These are phyloP conservation scores for Trichoderma sp. DNA, from an alignment of 2,329 filamentous ascomycete genomes.

Conservation along the genomic window DNA sequence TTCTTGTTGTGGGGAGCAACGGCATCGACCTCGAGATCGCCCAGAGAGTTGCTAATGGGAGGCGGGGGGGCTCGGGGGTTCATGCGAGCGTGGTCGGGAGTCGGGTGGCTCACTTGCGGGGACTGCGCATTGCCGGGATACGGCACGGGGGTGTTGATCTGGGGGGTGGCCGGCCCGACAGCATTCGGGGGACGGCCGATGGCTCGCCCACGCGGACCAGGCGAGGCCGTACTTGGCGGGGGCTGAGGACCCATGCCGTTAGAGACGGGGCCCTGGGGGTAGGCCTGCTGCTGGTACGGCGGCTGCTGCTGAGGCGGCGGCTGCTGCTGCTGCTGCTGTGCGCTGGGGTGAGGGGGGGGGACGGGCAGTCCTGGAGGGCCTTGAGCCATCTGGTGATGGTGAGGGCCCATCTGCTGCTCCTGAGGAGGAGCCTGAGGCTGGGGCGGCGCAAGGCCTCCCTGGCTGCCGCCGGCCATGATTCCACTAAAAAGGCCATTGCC, in stretches of 20 bases:
- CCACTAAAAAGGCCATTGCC: slow-evolving; percentile 91
- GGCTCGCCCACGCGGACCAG: slow-evolving; percentile 74
- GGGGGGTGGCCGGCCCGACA: slow-evolving; percentile 76
- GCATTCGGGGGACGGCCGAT: slow-evolving; percentile 62
- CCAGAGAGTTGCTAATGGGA: slow-evolving; percentile 62
- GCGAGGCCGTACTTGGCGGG: slow-evolving; percentile 80
- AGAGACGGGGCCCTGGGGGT: slow-evolving; percentile 55
- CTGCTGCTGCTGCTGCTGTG: slow-evolving; percentile 47
- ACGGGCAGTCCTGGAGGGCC: slow-evolving; percentile 65
- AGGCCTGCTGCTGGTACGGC: slow-evolving; percentile 69
- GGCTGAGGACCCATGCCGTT: slow-evolving; percentile 78
- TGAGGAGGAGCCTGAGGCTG: slow-evolving; percentile 67
- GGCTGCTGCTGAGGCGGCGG: slow-evolving; percentile 18
- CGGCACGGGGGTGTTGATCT: slow-evolving; percentile 83
- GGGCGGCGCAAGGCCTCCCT: slow-evolving; percentile 80
- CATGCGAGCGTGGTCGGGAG: slow-evolving; percentile 61
- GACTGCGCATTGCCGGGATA: slow-evolving; percentile 81
- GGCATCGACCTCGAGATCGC: slow-evolving; percentile 82
- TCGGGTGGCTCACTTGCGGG: slow-evolving; percentile 83
- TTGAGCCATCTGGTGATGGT: slow-evolving; percentile 61
- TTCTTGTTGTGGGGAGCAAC: slow-evolving; percentile 86
- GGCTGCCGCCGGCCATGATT: slow-evolving; percentile 87
- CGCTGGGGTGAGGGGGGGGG: slow-evolving; percentile 56
- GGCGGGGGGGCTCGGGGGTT: slow-evolving; percentile 47
- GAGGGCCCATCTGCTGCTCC: slow-evolving; percentile 55